Percentiles rank a stretch among this genome's conserved stretches.
phyloP scores from a whole-genome alignment of 495 filamentous ascomycete genomes.

The Emericellopsis terricola region DNA sequence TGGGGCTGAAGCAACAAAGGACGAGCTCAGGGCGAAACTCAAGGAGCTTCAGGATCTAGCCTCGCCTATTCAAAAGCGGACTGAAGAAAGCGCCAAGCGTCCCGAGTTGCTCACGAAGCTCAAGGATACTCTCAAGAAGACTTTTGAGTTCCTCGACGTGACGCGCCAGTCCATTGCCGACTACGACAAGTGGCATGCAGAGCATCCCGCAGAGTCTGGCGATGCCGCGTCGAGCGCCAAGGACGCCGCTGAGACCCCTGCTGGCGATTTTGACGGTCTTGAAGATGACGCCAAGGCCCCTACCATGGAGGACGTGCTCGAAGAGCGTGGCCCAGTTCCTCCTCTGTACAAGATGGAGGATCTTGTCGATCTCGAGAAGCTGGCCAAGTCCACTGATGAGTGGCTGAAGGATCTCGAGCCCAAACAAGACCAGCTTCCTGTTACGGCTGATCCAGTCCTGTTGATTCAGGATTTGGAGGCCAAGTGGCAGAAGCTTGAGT shows the following conservation, averaged over 20 bases:
- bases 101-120: constrained; percentile 47
- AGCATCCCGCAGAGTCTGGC: constrained; percentile 19
- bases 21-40: constrained; percentile 52
- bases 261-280: constrained; percentile 41
- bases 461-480: constrained; percentile 44
- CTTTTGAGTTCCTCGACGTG: constrained; percentile 27
- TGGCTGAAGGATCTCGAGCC: constrained; percentile 57
- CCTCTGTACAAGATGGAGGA: constrained; percentile 45
- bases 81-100: constrained; percentile 45
- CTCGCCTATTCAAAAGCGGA: constrained; percentile 46
- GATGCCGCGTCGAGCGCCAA: constrained; percentile 19
- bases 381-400: constrained; percentile 23
- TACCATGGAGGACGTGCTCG: constrained; percentile 17
- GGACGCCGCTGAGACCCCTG: constrained; percentile 20
- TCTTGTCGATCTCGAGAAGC: constrained; percentile 32
- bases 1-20: constrained; percentile 52
- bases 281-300: constrained; percentile 34
- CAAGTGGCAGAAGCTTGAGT: constrained; percentile 42
- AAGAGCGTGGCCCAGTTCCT: constrained; percentile 24
- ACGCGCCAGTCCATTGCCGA: constrained; percentile 31
- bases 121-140: constrained; percentile 40
- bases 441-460: constrained; percentile 53
- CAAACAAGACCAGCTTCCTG: constrained; percentile 46
- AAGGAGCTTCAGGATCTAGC: constrained; percentile 55
- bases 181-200: constrained; percentile 24